Evolutionary conservation across 805 yeast genomes (phyloP), one percentile per base, ranked within the genome.

Genomic region (Myxozyma neotropica): DNA sequence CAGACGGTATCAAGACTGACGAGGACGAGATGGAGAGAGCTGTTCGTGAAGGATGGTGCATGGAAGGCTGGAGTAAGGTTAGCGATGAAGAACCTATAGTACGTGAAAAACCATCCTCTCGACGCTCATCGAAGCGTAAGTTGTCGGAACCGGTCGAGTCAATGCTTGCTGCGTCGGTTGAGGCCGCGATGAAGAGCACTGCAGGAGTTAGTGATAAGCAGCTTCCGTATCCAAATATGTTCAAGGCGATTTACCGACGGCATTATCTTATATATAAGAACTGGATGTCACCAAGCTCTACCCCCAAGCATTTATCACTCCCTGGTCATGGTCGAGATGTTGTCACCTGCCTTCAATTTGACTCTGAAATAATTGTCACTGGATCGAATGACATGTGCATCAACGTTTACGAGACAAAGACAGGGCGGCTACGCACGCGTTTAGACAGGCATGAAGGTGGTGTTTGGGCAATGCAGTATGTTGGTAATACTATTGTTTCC

Each of bases 381-480:
- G 97, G 97, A 31, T 91, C 96, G 1, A 97, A 92, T 68, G 96
- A 90, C 65, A 83, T 83, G 63, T 81, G 83, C 71, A 89, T 94
- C 62, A 85, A 89, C 64, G 85, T 94, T 7, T 90, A 89, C 73
- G 86, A 87, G 65, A 84, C 97, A 0, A 76, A 79, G 31, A 83
- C 88, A 0, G 97, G 97, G 4, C 75, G 76, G 43, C 77, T 86
- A 53, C 69, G 85, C 7, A 77, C 81, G 43, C 84, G 84, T 4
- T 78, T 94, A 45, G 78, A 80, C 44, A 97, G 97, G 6, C 99
- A 94, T 71, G 96, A 88, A 55, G 99, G 99, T 46, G 99, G 99
- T 40, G 99, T 94, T 4, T 94, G 99, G 99, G 98, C 99, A 0
- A 79, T 94, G 71, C 90, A 93, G 73, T 92, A 91, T 70, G 79